Base-by-base conservation (phyloP, 495 filamentous ascomycete species). In the Podospora pseudocomata region DNA sequence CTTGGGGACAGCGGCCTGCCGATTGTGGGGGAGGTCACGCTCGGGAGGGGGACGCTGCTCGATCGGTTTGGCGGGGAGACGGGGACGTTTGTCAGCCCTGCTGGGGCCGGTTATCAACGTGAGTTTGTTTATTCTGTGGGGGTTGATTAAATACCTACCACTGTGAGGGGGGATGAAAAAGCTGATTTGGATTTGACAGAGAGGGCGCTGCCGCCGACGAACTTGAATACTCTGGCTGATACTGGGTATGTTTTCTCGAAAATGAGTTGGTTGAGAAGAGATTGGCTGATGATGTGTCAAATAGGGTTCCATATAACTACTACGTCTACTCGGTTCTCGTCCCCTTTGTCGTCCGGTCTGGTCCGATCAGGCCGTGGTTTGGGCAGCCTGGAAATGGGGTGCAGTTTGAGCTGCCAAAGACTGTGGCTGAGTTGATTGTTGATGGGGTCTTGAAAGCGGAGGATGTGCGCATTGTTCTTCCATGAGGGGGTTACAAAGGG, bases 311-410 rank as follows among this genome's bases (percentile, higher is more conserved):
- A 19, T 86, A 82, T 68, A 87, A 85, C 63, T 88, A 88, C 68
- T 79, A 84, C 70, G 78, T 87, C 1, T 88, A 87, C 71, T 71
- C 78, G 23, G 85, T 88, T 44, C 72, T 67, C 0, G 78, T 76
- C 70, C 72, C 76, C 2, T 78, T 89, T 39, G 67, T 67, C 6
- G 83, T 84, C 1, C 63, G 74, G 1, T 69, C 82, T 5, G 86
- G 86, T 1, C 84, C 85, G 1, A 84, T 87, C 63, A 80, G 82
- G 30, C 77, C 83, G 15, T 87, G 81, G 83, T 89, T 86, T 72
- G 85, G 83, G 20, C 86, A 89, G 77, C 84, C 84, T 0, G 86
- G 86, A 0, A 75, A 83, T 68, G 86, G 86, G 3, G 78, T 82
- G 5, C 86, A 88, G 74, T 85, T 77, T 34, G 59, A 62, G 67